Conservation (phyloP, 2,329 filamentous ascomycete species). For the Sporothrix phasma region DNA sequence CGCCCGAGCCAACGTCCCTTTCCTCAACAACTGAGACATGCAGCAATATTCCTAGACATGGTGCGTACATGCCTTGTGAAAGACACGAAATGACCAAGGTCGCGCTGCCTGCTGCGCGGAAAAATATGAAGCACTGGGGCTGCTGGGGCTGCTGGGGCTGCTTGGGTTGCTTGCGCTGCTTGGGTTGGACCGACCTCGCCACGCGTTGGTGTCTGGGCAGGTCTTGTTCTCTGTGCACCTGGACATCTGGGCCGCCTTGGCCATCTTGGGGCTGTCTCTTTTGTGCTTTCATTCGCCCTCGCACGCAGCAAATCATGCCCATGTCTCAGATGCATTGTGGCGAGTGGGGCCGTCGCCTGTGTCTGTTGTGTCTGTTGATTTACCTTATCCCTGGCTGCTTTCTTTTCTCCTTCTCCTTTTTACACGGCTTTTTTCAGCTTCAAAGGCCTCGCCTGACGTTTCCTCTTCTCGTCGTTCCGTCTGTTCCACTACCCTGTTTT, state of each 20-base stretch:
- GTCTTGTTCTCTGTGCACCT: neutral
- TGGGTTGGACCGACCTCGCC: neutral
- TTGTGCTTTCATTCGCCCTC: neutral
- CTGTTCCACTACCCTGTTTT: too few relatives aligned
- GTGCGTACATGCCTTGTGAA: too few relatives aligned
- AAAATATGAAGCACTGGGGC: neutral
- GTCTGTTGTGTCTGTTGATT: neutral
- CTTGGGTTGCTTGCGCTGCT: too few relatives aligned
- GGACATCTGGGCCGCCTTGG: neutral
- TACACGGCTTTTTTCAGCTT: neutral
- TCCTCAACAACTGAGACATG: neutral
- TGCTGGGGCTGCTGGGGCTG: too few relatives aligned
- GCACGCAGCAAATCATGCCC: neutral
- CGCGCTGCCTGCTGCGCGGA: too few relatives aligned
- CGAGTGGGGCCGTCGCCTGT: neutral
- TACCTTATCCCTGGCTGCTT: neutral
- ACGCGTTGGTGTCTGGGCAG: neutral
- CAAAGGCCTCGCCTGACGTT: neutral
- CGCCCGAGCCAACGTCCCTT: too few relatives aligned
- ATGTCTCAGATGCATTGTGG: conserved; percentile 2
- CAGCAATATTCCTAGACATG: neutral
- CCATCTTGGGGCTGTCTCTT: neutral
- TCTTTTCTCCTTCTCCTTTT: neutral
- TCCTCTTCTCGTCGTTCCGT: neutral
- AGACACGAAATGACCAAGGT: too few relatives aligned